phyloP scores from a whole-genome alignment of 495 filamentous ascomycete species.

The Xylaria intraflava region DNA sequence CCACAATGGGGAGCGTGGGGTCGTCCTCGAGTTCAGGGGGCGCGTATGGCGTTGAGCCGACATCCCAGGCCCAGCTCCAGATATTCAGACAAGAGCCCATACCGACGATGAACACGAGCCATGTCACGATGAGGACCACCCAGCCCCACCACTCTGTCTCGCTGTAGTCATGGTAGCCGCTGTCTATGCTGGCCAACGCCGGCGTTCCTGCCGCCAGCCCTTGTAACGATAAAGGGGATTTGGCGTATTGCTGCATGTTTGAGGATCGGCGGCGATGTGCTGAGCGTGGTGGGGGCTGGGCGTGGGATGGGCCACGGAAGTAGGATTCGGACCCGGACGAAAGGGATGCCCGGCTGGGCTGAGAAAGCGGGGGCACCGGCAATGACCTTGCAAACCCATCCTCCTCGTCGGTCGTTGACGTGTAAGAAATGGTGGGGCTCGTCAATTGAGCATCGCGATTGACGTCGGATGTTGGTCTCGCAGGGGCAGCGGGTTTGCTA shows the following conservation, averaged over 20 bases:
- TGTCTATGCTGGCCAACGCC: conserved; percentile 32
- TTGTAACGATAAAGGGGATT: conserved; percentile 53
- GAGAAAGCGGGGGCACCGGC: conserved; percentile 26
- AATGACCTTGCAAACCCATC: conserved; percentile 47
- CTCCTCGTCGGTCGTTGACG: conserved; percentile 74
- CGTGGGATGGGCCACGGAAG: conserved; percentile 35
- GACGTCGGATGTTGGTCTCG: conserved; percentile 10
- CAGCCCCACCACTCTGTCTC: conserved; percentile 97
- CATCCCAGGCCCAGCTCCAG: conserved; percentile 99
- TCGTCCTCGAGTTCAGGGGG: conserved; percentile 91
- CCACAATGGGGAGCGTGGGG: conserved; percentile 85
- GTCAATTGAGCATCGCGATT: conserved; percentile 32
- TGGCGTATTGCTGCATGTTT: conserved; percentile 42
- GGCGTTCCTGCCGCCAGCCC: conserved; percentile 38
- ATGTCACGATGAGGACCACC: conserved; percentile 81
- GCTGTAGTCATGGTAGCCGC: conserved; percentile 78
- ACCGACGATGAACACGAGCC: conserved; percentile 89
- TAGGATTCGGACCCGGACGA: conserved; percentile 63
- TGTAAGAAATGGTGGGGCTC: conserved; percentile 56
- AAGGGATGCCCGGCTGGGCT: conserved; percentile 39
- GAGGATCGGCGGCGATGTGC: conserved; percentile 41
- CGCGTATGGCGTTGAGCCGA: conserved; percentile 90
- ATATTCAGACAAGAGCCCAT: conserved; percentile 94
- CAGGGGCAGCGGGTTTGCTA: conserved; percentile 25
- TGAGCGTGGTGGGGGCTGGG: conserved; percentile 23